Base-by-base conservation (phyloP, 1,139 yeast genomes). In the Ogataea hybrid region DNA sequence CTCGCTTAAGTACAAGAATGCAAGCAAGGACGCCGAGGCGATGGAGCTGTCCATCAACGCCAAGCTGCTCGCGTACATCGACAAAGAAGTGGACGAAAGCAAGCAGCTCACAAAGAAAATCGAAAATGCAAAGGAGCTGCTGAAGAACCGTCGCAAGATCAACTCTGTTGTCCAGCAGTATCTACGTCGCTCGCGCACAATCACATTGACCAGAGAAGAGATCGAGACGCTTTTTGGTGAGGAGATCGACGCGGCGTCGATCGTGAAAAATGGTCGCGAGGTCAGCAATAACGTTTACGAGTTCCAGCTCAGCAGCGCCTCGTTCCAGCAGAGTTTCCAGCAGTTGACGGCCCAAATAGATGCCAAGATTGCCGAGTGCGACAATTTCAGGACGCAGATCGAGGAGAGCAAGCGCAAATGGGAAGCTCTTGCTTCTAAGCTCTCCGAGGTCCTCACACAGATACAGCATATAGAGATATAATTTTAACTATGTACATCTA, bases 281-380 rank as follows among this genome's bases (percentile, higher is more conserved):
- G 30, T 52, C 3, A 48, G 51, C 10, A 50, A 45, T 11, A 42
- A 48, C 29, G 50, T 41, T 9, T 57, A 47, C 35, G 59, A 56
- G 30, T 57, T 58, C 32, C 45, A 39, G 4, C 39, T 55, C 23
- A 43, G 43, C 28, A 47, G 44, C 25, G 47, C 39, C 18, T 35
- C 48, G 20, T 56, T 61, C 33, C 43, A 43, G 27, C 41, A 37
- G 12, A 52, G 57, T 28, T 49, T 57, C 18, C 39, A 46, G 6
- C 54, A 57, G 16, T 42, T 61, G 27, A 37, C 45, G 14, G 36
- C 37, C 5, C 38, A 44, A 25, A 57, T 62, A 8, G 50, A 54
- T 6, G 33, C 34, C 11, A 59, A 62, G 41, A 49, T 59, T 9
- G 31, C 37, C 5, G 57, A 52, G 22, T 62, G 65, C 43, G 58